Percentiles rank a stretch among this genome's conserved stretches.
Conservation (phyloP, 1,284 basidiomycete genomes). For the Earliella scabrosa region DNA sequence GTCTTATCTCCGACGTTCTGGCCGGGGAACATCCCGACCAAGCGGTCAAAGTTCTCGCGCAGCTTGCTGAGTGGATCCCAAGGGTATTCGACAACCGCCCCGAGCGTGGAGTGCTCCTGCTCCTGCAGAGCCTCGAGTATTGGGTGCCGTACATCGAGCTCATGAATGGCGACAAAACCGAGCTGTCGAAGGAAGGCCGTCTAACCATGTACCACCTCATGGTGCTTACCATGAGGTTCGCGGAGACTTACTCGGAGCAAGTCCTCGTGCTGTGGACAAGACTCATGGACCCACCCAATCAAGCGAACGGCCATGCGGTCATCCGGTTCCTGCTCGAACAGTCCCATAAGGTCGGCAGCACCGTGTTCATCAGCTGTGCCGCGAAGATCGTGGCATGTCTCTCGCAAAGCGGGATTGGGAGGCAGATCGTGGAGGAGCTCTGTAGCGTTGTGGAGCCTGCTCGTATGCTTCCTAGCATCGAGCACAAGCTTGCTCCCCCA, state of each 20-base stretch:
- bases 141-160: slow-evolving; percentile 83
- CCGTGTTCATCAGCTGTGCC: slow-evolving; percentile 80
- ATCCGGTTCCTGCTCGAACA: slow-evolving; percentile 89
- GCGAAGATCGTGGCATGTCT: slow-evolving; percentile 86
- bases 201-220: slow-evolving; percentile 84
- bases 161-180: slow-evolving; percentile 61
- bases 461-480: slow-evolving; percentile 79
- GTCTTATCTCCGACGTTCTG: slow-evolving; percentile 76
- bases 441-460: slow-evolving; percentile 85
- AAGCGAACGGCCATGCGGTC: slow-evolving; percentile 80
- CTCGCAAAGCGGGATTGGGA: slow-evolving; percentile 78
- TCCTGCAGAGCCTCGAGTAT: slow-evolving; percentile 76
- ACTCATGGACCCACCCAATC: slow-evolving; percentile 71
- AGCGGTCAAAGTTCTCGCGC: slow-evolving; percentile 70
- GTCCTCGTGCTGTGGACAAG: slow-evolving; percentile 83
- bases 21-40: slow-evolving; percentile 82
- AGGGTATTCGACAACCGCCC: slow-evolving; percentile 62
- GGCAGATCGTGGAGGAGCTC: slow-evolving; percentile 81
- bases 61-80: slow-evolving; percentile 77
- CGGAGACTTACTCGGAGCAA: slow-evolving; percentile 81
- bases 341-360: slow-evolving; percentile 82
- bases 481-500: slow-evolving; percentile 72
- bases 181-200: slow-evolving; percentile 63
- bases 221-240: slow-evolving; percentile 82
- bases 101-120: slow-evolving; percentile 53